phyloP scores from a whole-genome alignment of 352 stramenopile genomes.

The Pythium biforme region DNA sequence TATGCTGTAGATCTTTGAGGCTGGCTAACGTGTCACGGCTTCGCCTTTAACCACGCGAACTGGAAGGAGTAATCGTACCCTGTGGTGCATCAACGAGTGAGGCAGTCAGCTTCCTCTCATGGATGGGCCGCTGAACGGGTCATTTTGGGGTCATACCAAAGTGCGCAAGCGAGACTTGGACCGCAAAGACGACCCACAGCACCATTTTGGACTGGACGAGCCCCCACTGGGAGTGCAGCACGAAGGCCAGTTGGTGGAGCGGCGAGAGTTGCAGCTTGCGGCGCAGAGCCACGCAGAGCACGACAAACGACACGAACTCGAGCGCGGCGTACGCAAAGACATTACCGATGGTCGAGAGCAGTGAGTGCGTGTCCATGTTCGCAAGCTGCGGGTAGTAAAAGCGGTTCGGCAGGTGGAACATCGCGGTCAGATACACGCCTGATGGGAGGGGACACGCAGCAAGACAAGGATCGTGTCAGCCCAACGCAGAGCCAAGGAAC shows the following conservation, averaged over 20 bases:
- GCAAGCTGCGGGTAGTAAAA: not conserved
- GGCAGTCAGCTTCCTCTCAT: too few relatives aligned
- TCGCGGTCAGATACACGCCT: slow-evolving; percentile 4
- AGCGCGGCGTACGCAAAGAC: not conserved
- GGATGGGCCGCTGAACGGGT: too few relatives aligned
- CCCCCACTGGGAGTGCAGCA: slow-evolving; percentile 28
- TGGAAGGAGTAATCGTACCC: slow-evolving; percentile 3
- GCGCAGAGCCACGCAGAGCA: not conserved
- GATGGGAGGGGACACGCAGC: not conserved
- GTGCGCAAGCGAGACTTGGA: slow-evolving; percentile 1
- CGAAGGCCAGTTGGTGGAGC: slow-evolving; percentile 30
- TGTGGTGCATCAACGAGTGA: not conserved
- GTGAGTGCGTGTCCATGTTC: not conserved
- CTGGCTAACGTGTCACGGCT: not conserved
- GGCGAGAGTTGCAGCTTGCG: slow-evolving; percentile 11
- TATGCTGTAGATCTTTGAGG: too few relatives aligned
- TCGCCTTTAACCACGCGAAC: not conserved
- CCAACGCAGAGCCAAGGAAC: not conserved
- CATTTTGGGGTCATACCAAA: too few relatives aligned
- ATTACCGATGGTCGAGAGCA: not conserved
- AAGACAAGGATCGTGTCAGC: not conserved
- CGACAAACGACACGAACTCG: slow-evolving; percentile 1
- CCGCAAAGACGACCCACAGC: slow-evolving; percentile 11
- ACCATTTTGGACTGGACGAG: slow-evolving; percentile 24
- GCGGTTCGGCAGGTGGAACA: slow-evolving; percentile 8